Conservation (phyloP, 371 early-diverging fungal species). For the Haplosporangium sp. region DNA sequence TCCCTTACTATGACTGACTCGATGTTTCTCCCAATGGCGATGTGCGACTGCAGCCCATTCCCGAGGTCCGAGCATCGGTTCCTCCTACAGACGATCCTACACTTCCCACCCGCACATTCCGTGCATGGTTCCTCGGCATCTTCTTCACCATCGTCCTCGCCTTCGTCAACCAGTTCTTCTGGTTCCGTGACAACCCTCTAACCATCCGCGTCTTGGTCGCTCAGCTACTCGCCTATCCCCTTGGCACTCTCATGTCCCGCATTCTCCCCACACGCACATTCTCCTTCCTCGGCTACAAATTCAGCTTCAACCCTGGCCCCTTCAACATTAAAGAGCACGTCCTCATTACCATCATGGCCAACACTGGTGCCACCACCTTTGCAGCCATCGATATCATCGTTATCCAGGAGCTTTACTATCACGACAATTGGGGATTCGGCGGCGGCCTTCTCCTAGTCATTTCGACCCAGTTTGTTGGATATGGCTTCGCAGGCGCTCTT, state of each 20-base stretch:
- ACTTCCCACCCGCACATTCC: conserved; percentile 79
- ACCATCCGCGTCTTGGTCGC: conserved; percentile 72
- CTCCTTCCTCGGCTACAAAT: conserved; percentile 61
- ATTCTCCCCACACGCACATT: conserved; percentile 75
- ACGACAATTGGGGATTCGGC: conserved; percentile 71
- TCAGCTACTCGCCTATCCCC: conserved; percentile 75
- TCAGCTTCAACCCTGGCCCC: conserved; percentile 75
- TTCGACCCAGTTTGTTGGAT: conserved; percentile 82
- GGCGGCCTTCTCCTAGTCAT: conserved; percentile 72
- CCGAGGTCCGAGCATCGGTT: conserved; percentile 49
- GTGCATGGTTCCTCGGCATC: conserved; percentile 79
- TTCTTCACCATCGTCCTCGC: conserved; percentile 71
- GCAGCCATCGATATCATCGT: conserved; percentile 84
- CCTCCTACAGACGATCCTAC: conserved; percentile 69
- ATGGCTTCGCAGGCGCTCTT: conserved; percentile 85
- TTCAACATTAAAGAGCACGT: conserved; percentile 87
- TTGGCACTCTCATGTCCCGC: conserved; percentile 70
- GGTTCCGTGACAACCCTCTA: conserved; percentile 78
- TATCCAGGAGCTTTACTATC: conserved; percentile 73
- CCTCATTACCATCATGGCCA: conserved; percentile 71
- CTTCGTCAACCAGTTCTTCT: conserved; percentile 80
- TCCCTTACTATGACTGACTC: background rate
- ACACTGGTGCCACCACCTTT: conserved; percentile 69
- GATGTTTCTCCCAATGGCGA: no score
- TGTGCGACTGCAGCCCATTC: conserved; percentile 32